Evolutionary conservation across 345 rosid species (phyloP).

Genomic region (Rhizophora mangle): DNA sequence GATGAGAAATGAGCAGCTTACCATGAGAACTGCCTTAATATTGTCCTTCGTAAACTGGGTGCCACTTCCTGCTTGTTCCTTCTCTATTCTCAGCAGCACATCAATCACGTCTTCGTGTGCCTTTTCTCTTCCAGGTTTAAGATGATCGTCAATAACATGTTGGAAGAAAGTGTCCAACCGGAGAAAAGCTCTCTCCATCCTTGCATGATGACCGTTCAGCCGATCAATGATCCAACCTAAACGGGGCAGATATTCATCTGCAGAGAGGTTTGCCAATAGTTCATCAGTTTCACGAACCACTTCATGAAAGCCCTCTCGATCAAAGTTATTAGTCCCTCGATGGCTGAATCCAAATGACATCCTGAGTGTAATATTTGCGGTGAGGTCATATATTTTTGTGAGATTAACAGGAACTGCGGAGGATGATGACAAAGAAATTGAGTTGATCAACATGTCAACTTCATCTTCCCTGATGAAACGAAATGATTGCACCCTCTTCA

Average conservation of each 20-base stretch:
- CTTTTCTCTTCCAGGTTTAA: slow-evolving; percentile 23
- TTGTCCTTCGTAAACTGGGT: slow-evolving; percentile 33
- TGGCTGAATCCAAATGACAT: slow-evolving; percentile 6
- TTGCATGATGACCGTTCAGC: slow-evolving; percentile 28
- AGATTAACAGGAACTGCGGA: slow-evolving; percentile 8
- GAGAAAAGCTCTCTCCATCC: slow-evolving; percentile 31
- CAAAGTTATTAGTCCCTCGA: slow-evolving; percentile 10
- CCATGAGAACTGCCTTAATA: slow-evolving; percentile 49
- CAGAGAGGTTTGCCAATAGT: slow-evolving; percentile 28
- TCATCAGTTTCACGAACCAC: slow-evolving; percentile 24
- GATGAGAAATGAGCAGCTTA: slow-evolving; percentile 16
- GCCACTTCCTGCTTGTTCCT: slow-evolving; percentile 23
- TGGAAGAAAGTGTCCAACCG: slow-evolving; percentile 37
- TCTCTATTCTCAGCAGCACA: slow-evolving; percentile 34
- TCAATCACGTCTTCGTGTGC: slow-evolving; percentile 40
- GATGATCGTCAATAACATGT: slow-evolving; percentile 35
- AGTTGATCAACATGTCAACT: slow-evolving; percentile 1
- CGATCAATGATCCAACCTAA: slow-evolving; percentile 38
- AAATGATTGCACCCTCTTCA: slow-evolving; percentile 17
- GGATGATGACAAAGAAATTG: neutral
- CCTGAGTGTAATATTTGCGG: slow-evolving; percentile 1
- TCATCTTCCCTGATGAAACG: slow-evolving; percentile 13
- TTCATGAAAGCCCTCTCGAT: slow-evolving; percentile 20
- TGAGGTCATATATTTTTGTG: neutral
- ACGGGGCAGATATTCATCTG: slow-evolving; percentile 32